Evolutionary conservation across 1,284 basidiomycete genomes (phyloP), one percentile per base, ranked within the genome.

Genomic region (Cutaneotrichosporon sp.): DNA sequence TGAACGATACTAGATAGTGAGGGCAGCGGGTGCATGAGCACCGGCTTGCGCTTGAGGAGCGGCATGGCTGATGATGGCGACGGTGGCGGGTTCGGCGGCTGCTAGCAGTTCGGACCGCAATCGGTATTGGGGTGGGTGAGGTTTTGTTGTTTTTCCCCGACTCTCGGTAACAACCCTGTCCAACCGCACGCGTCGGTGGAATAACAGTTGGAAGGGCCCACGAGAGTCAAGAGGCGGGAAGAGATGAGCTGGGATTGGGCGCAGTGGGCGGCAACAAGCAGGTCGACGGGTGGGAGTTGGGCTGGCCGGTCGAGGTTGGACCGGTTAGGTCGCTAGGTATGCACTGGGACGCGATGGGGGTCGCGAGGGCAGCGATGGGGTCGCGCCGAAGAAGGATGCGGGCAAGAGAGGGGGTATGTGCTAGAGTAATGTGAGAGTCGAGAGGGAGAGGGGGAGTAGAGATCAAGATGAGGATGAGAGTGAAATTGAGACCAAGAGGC

Each of bases 41-140:
- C 89, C 77, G 87, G 84, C 76, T 92, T 92, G 76, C 89, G 85
- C 65, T 90, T 85, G 77, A 88, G 88, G 69, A 88, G 87, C 63
- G 89, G 88, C 89, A 92, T 92, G 61, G 52, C 60, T 32, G 34
- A 16, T 31, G 45, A 9, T 17, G 46, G 8, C 26, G 11, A 33
- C 34, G n/a, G n/a, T n/a, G n/a, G n/a, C n/a, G n/a, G n/a, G n/a
- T n/a, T n/a, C n/a, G n/a, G n/a, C n/a, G n/a, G n/a, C n/a, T n/a
- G n/a, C n/a, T n/a, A n/a, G n/a, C n/a, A n/a, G n/a, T n/a, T n/a
- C n/a, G n/a, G n/a, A n/a, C n/a, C n/a, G n/a, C n/a, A n/a, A n/a
- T n/a, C n/a, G n/a, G n/a, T n/a, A n/a, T n/a, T n/a, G n/a, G 24
- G 38, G 38, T 31, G 29, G 22, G n/a, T 19, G 27, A 44, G 42